Evolutionary conservation across 371 early-diverging fungal species (phyloP).

Genomic region (Lichtheimia corymbifera): DNA sequence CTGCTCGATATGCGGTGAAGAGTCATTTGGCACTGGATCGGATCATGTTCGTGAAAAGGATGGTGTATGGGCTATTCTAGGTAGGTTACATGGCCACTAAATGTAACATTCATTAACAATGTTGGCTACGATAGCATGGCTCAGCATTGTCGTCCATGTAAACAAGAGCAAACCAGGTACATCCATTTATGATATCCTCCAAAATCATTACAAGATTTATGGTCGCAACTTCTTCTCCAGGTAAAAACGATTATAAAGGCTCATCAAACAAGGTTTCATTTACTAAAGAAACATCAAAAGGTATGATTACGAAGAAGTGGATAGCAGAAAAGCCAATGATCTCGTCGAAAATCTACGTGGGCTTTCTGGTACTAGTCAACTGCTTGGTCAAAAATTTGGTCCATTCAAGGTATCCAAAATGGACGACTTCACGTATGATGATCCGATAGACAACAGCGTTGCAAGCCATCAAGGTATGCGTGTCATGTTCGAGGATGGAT

Average conservation of each 20-base stretch:
- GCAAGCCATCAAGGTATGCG: conserved; percentile 92
- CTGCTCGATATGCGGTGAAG: conserved; percentile 96
- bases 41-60: conserved; percentile 99
- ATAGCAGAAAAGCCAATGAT: conserved; percentile 71
- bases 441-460: conserved; percentile 89
- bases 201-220: conserved; percentile 78
- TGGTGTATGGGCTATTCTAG: conserved; percentile 95
- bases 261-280: not conserved
- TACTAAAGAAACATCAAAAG: conserved; percentile 14
- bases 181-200: conserved; percentile 77
- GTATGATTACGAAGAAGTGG: conserved; percentile 98
- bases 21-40: conserved; percentile 96
- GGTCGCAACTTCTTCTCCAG: conserved; percentile 97
- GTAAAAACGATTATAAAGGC: conserved; percentile 15
- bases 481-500: conserved; percentile 87
- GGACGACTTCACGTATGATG: conserved; percentile 92
- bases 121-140: conserved; percentile 70
- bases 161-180: conserved; percentile 57
- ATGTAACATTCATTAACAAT: too few species aligned
- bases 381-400: conserved; percentile 60
- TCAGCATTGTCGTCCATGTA: conserved; percentile 86
- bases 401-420: conserved; percentile 70
- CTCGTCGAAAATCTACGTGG: conserved; percentile 75
- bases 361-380: conserved; percentile 41
- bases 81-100: conserved; percentile 25